Conservation (phyloP, 768 basidiomycete species). For the Ramaria rubella region DNA sequence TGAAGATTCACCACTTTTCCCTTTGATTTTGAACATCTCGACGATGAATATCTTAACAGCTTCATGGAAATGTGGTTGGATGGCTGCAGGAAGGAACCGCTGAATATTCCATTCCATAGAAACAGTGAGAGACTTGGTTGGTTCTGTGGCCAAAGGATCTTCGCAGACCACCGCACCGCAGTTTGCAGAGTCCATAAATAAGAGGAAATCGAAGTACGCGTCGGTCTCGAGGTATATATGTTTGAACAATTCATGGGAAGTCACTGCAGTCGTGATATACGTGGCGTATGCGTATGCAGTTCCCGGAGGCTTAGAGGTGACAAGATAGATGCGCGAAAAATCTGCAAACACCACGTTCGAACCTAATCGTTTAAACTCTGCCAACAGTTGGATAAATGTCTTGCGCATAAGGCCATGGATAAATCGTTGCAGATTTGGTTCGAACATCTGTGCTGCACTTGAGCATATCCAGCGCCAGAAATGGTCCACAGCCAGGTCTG, state of each 20-base stretch:
- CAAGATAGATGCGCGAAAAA: constrained; percentile 81
- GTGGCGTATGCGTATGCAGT: constrained; percentile 94
- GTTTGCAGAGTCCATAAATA: constrained; percentile 96
- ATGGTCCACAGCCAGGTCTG: constrained; percentile 71
- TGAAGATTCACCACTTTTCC: constrained; percentile 48
- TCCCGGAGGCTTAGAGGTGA: constrained; percentile 93
- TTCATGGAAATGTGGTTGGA: constrained; percentile 70
- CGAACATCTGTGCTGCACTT: constrained; percentile 78
- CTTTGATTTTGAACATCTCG: constrained; percentile 72
- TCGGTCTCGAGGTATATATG: constrained; percentile 83
- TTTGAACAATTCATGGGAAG: constrained; percentile 91
- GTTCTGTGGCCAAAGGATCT: constrained; percentile 62
- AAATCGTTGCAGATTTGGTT: constrained; percentile 89
- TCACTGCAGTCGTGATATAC: constrained; percentile 90
- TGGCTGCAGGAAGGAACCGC: constrained; percentile 75
- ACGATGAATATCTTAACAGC: constrained; percentile 78
- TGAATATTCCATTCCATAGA: constrained; percentile 93
- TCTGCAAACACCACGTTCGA: constrained; percentile 92
- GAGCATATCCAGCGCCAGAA: constrained; percentile 98
- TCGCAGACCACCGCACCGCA: constrained; percentile 85
- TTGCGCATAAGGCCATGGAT: constrained; percentile 95
- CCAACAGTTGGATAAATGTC: constrained; percentile 92
- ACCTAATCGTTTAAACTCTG: constrained; percentile 92
- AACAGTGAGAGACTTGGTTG: constrained; percentile 60
- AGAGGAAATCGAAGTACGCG: constrained; percentile 85